Conservation (phyloP, 2,329 filamentous ascomycete genomes). For the Colletotrichum sp. region DNA sequence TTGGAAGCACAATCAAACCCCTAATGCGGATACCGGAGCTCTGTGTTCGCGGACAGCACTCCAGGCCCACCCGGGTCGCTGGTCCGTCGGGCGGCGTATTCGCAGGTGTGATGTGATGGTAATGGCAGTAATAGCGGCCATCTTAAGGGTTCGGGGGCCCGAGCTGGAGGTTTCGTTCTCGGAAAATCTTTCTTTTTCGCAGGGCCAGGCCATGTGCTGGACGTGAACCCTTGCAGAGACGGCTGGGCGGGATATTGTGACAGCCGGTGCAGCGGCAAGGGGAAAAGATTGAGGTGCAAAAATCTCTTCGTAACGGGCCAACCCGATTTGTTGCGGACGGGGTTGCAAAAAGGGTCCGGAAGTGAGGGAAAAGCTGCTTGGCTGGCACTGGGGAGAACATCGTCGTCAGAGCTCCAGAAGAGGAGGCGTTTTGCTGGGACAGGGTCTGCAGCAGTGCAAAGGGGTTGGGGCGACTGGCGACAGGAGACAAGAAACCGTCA, state of each 20-base stretch:
- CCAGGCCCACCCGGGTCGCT: background rate
- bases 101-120: background rate
- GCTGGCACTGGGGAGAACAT: background rate
- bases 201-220: background rate
- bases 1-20: background rate
- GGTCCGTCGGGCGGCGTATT: background rate
- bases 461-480: background rate
- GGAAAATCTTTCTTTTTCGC: background rate
- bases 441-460: slow-evolving; percentile 15
- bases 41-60: background rate
- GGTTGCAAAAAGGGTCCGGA: background rate
- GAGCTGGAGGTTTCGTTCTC: background rate
- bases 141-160: slow-evolving; percentile 5
- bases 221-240: background rate
- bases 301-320: slow-evolving; percentile 4
- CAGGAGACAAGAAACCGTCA: slow-evolving; percentile 4
- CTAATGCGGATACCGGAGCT: background rate
- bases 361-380: background rate
- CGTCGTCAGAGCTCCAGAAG: slow-evolving; percentile 13
- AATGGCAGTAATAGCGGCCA: background rate
- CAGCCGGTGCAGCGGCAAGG: slow-evolving; percentile 2
- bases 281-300: background rate
- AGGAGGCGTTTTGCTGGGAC: slow-evolving; percentile 11
- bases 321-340: slow-evolving; percentile 13
- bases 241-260: slow-evolving; percentile 17